phyloP scores from a whole-genome alignment of 805 yeast genomes.

The Yamadazyma nakazawae region DNA sequence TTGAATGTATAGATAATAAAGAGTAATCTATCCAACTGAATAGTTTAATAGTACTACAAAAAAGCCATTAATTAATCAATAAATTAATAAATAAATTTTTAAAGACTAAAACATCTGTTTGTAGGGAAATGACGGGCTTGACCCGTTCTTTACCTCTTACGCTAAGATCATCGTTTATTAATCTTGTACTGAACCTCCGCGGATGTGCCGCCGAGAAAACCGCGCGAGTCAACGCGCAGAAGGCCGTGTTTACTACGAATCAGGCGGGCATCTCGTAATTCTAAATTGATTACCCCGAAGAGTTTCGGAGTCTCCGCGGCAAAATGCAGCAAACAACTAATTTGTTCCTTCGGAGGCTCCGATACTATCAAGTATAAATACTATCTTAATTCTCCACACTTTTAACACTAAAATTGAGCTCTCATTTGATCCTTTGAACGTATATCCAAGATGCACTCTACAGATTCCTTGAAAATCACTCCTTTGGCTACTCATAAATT shows the following conservation, averaged over 20 bases:
- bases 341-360: conserved; percentile 13
- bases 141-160: too few relatives aligned
- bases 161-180: too few relatives aligned
- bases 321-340: not conserved
- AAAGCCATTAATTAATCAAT: too few relatives aligned
- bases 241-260: not conserved
- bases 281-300: too few relatives aligned
- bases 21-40: not conserved
- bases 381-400: not conserved
- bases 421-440: not conserved
- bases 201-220: not conserved
- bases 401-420: not conserved
- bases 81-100: too few relatives aligned
- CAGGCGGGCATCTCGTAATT: not conserved
- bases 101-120: too few relatives aligned
- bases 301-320: conserved; percentile 7
- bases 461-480: conserved; percentile 26
- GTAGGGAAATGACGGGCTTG: too few relatives aligned
- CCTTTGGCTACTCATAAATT: conserved; percentile 53
- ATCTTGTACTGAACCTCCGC: not conserved
- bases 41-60: too few relatives aligned
- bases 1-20: conserved; percentile 10
- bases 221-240: not conserved
- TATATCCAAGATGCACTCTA: conserved; percentile 8
- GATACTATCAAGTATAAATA: conserved; percentile 1